These are phyloP conservation scores for Scutellaria barbata DNA, from an alignment of 257 asterid species.

Conservation along the genomic window DNA sequence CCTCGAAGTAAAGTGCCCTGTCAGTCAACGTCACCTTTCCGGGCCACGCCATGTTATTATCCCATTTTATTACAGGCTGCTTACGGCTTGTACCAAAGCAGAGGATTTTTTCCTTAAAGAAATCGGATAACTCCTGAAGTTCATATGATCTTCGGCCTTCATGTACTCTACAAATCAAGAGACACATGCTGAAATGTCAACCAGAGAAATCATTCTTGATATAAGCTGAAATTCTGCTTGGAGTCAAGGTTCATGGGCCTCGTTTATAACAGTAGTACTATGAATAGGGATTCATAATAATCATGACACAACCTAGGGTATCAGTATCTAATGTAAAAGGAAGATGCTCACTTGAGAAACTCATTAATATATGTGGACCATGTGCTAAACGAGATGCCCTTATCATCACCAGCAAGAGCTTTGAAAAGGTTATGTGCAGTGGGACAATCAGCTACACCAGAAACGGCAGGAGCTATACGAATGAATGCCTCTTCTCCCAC, in stretches of 20 bases:
- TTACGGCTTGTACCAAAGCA: slow-evolving; percentile 92
- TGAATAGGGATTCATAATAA: not conserved
- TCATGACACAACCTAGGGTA: slow-evolving; percentile 13
- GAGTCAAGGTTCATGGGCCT: too few relatives aligned
- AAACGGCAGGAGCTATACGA: slow-evolving; percentile 93
- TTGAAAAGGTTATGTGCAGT: slow-evolving; percentile 88
- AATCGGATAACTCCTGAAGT: slow-evolving; percentile 50
- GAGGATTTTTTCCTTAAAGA: slow-evolving; percentile 60
- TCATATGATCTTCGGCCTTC: slow-evolving; percentile 75
- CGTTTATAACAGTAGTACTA: not conserved
- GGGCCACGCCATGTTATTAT: slow-evolving; percentile 92
- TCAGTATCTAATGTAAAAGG: not conserved
- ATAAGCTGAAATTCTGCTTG: not conserved
- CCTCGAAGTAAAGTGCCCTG: slow-evolving; percentile 94
- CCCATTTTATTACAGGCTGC: slow-evolving; percentile 95
- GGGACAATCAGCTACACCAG: slow-evolving; percentile 94
- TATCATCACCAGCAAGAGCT: slow-evolving; percentile 81
- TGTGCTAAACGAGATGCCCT: slow-evolving; percentile 69
- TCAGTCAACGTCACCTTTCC: slow-evolving; percentile 90
- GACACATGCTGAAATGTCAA: slow-evolving; percentile 27
- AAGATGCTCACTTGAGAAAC: slow-evolving; percentile 80
- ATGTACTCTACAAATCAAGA: slow-evolving; percentile 69
- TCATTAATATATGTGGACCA: slow-evolving; percentile 85
- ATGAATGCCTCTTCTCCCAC: slow-evolving; percentile 95
- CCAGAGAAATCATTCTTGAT: not conserved